Conservation (phyloP, 345 rosid genomes). For the Eucalyptus virginea region DNA sequence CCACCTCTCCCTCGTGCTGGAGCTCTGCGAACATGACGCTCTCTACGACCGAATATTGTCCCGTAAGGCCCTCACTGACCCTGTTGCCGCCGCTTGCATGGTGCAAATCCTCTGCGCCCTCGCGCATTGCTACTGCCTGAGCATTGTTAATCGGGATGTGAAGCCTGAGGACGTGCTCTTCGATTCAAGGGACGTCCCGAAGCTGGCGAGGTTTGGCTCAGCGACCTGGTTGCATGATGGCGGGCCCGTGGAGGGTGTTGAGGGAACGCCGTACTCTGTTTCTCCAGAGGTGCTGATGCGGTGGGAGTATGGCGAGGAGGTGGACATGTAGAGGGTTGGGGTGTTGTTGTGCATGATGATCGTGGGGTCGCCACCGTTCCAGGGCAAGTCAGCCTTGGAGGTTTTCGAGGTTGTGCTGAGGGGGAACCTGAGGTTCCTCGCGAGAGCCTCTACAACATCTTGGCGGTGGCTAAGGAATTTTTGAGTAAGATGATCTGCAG, state of each 20-base stretch:
- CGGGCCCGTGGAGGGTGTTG: background rate
- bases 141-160: too few species aligned
- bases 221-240: background rate
- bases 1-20: constrained; percentile 39
- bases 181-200: too few species aligned
- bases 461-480: constrained; percentile 47
- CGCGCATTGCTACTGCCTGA: too few species aligned
- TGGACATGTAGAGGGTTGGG: background rate
- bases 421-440: constrained; percentile 56
- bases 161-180: too few species aligned
- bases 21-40: constrained; percentile 45
- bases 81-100: constrained; percentile 19
- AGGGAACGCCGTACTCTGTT: background rate
- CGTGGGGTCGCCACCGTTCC: background rate
- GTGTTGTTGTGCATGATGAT: background rate
- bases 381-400: background rate
- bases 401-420: constrained; percentile 55
- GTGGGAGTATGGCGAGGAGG: background rate
- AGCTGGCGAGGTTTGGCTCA: too few species aligned
- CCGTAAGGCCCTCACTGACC: constrained; percentile 23
- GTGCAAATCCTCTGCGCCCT: background rate
- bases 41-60: constrained; percentile 34
- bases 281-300: background rate
- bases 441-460: constrained; percentile 30
- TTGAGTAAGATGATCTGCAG: constrained; percentile 71